A percentile compares a stretch with the other conserved stretches of the same genome.
phyloP scores from a whole-genome alignment of 176 grass and related monocot species.

The Aegilops bicornis region DNA sequence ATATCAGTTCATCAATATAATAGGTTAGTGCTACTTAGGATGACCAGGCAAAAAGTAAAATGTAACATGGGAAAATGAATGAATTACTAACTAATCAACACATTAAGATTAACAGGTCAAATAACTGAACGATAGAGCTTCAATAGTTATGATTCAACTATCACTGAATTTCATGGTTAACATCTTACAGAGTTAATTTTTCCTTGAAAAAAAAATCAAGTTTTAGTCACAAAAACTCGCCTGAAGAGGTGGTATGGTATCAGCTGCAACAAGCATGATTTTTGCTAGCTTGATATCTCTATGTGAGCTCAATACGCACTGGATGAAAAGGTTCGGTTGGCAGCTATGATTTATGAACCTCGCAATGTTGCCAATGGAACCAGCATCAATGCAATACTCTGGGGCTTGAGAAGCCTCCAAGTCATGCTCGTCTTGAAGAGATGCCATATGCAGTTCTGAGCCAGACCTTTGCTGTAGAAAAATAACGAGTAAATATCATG shows the following conservation, averaged over 20 bases:
- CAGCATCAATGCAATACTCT: conserved; percentile 88
- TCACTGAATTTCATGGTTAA: not conserved
- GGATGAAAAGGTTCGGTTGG: conserved; percentile 83
- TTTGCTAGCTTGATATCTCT: conserved; percentile 76
- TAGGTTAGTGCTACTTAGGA: not conserved
- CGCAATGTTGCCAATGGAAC: conserved; percentile 59
- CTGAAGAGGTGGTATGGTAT: conserved; percentile 85
- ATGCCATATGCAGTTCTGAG: conserved; percentile 44
- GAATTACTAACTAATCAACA: not conserved
- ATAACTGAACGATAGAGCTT: not conserved
- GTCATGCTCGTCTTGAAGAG: conserved; percentile 49
- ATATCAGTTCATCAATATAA: not conserved
- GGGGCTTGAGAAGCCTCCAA: conserved; percentile 48
- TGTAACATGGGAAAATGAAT: not conserved
- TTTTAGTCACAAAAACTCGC: conserved; percentile 25
- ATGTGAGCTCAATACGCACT: conserved; percentile 83
- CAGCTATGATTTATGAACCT: conserved; percentile 97
- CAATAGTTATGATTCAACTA: conserved; percentile 6
- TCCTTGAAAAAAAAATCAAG: not conserved
- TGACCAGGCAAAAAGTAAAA: not conserved
- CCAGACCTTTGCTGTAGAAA: conserved; percentile 61
- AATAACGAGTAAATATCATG: not conserved
- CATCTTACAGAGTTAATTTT: not conserved
- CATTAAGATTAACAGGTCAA: not conserved
- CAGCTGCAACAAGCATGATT: conserved; percentile 82